Conservation (phyloP, 352 stramenopile species). For the Pythium scleroteichum region DNA sequence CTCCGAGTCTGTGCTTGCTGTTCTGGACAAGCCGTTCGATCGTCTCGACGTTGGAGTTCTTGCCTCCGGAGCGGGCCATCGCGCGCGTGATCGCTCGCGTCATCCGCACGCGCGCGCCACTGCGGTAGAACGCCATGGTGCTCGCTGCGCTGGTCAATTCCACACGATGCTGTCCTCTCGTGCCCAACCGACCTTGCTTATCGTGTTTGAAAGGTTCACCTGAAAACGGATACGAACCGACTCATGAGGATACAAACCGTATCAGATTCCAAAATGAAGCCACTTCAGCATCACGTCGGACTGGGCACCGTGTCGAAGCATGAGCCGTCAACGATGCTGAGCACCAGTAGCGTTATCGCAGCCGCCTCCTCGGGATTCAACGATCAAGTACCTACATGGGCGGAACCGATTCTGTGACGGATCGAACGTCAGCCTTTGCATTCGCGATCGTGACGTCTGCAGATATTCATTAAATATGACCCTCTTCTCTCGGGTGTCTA, state of each 20-base stretch:
- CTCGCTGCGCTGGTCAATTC: conserved; percentile 13
- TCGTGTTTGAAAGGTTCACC: conserved; percentile 18
- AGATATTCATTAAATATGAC: conserved; percentile 12
- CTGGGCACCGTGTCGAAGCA: background rate
- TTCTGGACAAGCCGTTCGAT: conserved; percentile 68
- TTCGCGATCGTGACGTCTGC: background rate
- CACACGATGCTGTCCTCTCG: conserved; percentile 19
- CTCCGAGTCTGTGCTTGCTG: conserved; percentile 65
- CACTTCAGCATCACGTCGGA: conserved; percentile 31
- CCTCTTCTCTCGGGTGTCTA: background rate
- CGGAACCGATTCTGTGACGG: conserved; percentile 17
- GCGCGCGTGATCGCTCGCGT: conserved; percentile 61
- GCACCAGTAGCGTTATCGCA: background rate
- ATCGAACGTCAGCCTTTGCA: conserved; percentile 13
- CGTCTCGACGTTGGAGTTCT: conserved; percentile 42
- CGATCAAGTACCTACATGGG: too few relatives aligned
- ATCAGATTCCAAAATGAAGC: conserved; percentile 25
- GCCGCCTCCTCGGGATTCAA: background rate
- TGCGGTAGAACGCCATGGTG: conserved; percentile 71
- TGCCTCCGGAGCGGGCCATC: conserved; percentile 56
- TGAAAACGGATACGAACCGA: conserved; percentile 6
- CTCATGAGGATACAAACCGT: background rate
- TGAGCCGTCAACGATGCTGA: background rate
- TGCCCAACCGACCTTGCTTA: conserved; percentile 23
- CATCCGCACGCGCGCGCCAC: conserved; percentile 56